phyloP scores from a whole-genome alignment of 768 basidiomycete genomes.

The Boletales sp. region DNA sequence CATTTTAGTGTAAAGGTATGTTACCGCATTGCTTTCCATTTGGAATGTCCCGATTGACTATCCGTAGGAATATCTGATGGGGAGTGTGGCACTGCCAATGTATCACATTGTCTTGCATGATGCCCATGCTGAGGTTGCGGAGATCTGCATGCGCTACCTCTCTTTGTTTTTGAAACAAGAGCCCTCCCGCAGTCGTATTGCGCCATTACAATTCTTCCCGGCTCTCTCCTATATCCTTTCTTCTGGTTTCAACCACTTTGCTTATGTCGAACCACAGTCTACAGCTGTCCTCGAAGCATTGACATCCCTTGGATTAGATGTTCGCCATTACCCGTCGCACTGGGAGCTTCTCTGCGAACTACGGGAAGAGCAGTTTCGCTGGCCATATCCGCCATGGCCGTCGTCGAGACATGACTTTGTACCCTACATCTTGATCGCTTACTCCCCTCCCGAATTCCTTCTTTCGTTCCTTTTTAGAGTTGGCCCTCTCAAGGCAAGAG shows the following conservation, averaged over 20 bases:
- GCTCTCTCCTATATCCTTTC: not conserved
- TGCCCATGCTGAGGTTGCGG: not conserved
- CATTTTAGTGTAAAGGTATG: constrained; percentile 1
- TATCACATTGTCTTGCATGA: not conserved
- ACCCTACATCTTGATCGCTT: constrained; percentile 2
- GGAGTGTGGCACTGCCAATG: not conserved
- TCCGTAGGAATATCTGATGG: constrained; percentile 1
- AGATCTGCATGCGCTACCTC: not conserved
- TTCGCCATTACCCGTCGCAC: not conserved
- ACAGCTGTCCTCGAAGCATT: not conserved
- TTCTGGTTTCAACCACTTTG: not conserved
- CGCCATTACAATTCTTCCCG: not conserved
- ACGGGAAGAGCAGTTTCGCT: not conserved
- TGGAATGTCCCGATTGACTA: too few species aligned
- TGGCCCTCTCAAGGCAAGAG: not conserved
- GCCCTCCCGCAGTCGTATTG: not conserved
- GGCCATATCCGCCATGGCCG: constrained; percentile 4
- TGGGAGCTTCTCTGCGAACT: constrained; percentile 2
- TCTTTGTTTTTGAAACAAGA: not conserved
- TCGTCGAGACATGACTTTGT: not conserved
- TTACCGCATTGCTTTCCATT: not conserved
- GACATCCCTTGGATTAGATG: not conserved
- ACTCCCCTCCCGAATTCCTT: not conserved
- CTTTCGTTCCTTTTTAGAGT: not conserved
- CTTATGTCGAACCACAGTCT: not conserved